phyloP scores from a whole-genome alignment of 345 rosid genomes.

The Brassica rapa region DNA sequence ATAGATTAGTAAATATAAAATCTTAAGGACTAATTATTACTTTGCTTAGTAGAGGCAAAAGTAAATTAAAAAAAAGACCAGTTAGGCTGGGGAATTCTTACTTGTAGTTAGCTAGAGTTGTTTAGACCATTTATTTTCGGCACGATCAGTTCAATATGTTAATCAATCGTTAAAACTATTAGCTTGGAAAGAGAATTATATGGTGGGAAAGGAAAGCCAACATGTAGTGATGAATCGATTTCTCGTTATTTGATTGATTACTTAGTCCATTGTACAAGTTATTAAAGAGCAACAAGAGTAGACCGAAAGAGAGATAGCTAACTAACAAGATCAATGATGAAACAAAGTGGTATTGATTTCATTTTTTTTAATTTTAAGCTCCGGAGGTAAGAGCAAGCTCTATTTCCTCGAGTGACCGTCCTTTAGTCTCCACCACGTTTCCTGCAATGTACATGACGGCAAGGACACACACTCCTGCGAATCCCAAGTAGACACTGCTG shows the following conservation, averaged over 20 bases:
- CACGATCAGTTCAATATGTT: not conserved
- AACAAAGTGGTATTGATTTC: constrained; percentile 15
- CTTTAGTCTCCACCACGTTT: constrained; percentile 92
- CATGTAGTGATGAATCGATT: constrained; percentile 43
- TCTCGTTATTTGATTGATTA: constrained; percentile 21
- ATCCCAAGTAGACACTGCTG: constrained; percentile 89
- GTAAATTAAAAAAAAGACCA: not conserved
- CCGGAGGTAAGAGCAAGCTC: constrained; percentile 73
- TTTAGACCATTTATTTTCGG: not conserved
- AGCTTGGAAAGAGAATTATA: no score
- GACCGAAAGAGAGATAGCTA: not conserved
- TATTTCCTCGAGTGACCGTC: constrained; percentile 90
- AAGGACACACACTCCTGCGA: constrained; percentile 71
- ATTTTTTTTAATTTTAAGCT: constrained; percentile 28
- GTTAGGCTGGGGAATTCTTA: not conserved
- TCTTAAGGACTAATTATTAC: no score
- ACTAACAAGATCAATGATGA: constrained; percentile 19
- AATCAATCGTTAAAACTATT: not conserved
- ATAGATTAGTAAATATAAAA: no score
- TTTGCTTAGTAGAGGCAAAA: no score
- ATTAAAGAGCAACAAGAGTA: constrained; percentile 1
- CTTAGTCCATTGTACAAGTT: constrained; percentile 26
- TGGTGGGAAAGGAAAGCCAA: constrained; percentile 74
- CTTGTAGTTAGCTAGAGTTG: constrained; percentile 15
- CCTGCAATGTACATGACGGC: constrained; percentile 78